Evolutionary conservation across 345 rosid genomes (phyloP), one percentile per base, ranked within the genome.

Genomic region (Hevea brasiliensis): DNA sequence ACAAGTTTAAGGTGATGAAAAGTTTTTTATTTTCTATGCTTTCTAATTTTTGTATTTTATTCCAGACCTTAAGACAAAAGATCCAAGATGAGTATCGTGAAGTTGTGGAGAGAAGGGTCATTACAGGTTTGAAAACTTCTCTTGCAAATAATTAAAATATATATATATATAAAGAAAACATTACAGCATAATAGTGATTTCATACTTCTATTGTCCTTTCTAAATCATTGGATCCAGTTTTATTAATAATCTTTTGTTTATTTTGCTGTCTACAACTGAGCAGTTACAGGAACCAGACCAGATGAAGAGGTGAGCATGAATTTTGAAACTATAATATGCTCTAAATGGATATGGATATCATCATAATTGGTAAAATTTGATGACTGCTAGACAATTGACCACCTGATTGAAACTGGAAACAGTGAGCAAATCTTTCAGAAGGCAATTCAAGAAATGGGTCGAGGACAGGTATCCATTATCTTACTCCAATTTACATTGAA

Each of bases 341-440:
- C 14, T 77, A 20, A n/a, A 17, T 72, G 53, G 14, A 35, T 67
- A 27, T 61, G 65, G 67, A 71, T 67, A n/a, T 60, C 21, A 18
- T 73, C 74, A 24, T 86, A 79, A 83, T 50, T 66, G 73, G 68
- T 13, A 8, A 65, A 75, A 20, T 20, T 45, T 60, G 53, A 24
- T 54, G 51, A 13, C 41, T 74, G 32, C 27, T 79, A 91, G 98
- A 94, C 92, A 35, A 91, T 94, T 69, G 97, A 94, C 75, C 79
- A 75, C 81, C 81, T 94, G 81, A 92, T 94, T 54, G 97, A 94
- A 83, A 94, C 97, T 64, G 98, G 97, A 83, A 87, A 90, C 72
- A 92, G 96, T 3, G 98, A 94, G 78, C 97, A 94, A 81, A 90
- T 90, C 70, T 92, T 94, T 84, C 92, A 92, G 75, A 89, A 87